phyloP scores from a whole-genome alignment of 23 red algal species.

The Pyropia yezoensis region DNA sequence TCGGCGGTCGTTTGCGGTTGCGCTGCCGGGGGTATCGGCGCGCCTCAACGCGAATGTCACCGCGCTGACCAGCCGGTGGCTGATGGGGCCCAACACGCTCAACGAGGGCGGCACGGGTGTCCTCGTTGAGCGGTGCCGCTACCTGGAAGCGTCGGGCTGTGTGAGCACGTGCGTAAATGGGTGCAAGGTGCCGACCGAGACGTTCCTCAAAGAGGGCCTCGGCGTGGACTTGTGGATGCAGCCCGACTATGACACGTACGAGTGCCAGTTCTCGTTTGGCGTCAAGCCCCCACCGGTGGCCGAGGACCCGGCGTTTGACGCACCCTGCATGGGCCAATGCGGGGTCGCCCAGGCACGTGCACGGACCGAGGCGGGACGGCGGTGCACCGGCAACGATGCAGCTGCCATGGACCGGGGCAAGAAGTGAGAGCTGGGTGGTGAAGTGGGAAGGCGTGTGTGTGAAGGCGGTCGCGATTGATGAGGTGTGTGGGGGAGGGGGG shows the following conservation, averaged over 20 bases:
- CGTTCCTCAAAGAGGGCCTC: conserved; percentile 75
- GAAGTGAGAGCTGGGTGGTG: too few species aligned
- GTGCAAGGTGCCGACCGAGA: conserved; percentile 84
- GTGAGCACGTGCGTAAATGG: conserved; percentile 74
- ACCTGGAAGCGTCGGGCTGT: conserved; percentile 77
- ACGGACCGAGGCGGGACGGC: too few species aligned
- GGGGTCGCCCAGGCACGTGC: background rate
- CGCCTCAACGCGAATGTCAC: conserved; percentile 49
- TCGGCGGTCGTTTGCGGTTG: conserved; percentile 20
- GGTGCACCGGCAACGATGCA: too few species aligned
- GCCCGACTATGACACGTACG: conserved; percentile 66
- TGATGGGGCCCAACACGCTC: conserved; percentile 42
- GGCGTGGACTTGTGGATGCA: conserved; percentile 76
- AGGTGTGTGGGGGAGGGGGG: too few species aligned
- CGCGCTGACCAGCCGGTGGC: conserved; percentile 55
- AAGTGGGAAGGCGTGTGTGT: too few species aligned
- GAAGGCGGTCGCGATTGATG: too few species aligned
- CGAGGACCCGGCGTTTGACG: conserved; percentile 39
- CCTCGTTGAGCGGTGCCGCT: conserved; percentile 66
- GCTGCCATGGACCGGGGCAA: too few species aligned
- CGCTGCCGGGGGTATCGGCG: conserved; percentile 25
- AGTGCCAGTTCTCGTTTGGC: conserved; percentile 90
- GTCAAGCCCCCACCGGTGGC: conserved; percentile 40
- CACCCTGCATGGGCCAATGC: conserved; percentile 6
- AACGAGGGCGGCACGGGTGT: conserved; percentile 66